Percentiles rank a stretch among this genome's conserved stretches.
phyloP scores from a whole-genome alignment of 2,329 filamentous ascomycete genomes.

The Rutstroemia sp. region DNA sequence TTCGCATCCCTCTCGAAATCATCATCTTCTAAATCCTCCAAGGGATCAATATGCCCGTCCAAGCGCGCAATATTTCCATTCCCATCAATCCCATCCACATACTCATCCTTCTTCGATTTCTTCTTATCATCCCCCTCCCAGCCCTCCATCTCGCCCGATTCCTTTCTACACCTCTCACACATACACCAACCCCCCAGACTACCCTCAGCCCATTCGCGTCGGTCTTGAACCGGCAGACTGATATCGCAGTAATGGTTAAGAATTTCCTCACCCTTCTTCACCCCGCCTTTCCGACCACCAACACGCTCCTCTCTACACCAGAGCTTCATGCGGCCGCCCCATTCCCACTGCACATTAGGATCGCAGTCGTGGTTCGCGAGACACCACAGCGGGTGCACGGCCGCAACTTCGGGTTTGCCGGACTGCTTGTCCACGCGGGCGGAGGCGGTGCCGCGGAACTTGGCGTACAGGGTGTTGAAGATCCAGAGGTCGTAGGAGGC shows the following conservation, averaged over 20 bases:
- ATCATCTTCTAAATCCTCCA: too few species aligned
- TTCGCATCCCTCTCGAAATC: too few species aligned
- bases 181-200: constrained; percentile 84
- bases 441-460: constrained; percentile 88
- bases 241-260: constrained; percentile 94
- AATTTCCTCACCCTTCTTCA: constrained; percentile 76
- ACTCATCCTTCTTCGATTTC: not conserved
- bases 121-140: not conserved
- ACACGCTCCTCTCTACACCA: constrained; percentile 53
- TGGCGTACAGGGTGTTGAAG: constrained; percentile 84
- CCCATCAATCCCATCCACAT: not conserved
- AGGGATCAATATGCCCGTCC: too few species aligned
- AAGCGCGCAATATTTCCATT: too few species aligned
- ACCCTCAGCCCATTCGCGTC: constrained; percentile 82
- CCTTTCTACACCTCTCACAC: constrained; percentile 74
- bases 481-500: constrained; percentile 67
- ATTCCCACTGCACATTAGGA: constrained; percentile 92
- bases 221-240: constrained; percentile 64
- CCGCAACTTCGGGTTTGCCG: constrained; percentile 81
- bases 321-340: constrained; percentile 72
- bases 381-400: constrained; percentile 94
- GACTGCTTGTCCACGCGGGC: constrained; percentile 70
- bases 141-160: constrained; percentile 38
- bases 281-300: constrained; percentile 47
- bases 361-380: constrained; percentile 94